These are phyloP conservation scores for Hypoxylon sp. DNA, from an alignment of 2,329 filamentous ascomycete genomes.

Conservation along the genomic window DNA sequence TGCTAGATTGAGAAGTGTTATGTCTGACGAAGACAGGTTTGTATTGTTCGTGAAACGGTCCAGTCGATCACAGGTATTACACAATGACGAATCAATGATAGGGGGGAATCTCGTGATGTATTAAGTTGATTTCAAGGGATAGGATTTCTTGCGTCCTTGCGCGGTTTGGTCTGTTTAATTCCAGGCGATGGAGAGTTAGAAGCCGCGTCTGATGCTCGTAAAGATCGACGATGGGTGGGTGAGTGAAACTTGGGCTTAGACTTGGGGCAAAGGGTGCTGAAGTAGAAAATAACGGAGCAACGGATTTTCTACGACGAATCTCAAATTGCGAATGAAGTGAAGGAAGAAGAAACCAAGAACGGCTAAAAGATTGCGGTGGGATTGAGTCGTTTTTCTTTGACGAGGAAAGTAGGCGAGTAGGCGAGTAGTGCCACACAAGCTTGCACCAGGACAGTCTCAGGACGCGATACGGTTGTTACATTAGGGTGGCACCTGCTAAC, in stretches of 20 bases:
- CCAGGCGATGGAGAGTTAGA: constrained; percentile 18
- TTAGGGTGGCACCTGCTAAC: not conserved
- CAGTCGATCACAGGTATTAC: constrained; percentile 9
- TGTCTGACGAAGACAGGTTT: constrained; percentile 10
- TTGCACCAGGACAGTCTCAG: constrained; percentile 28
- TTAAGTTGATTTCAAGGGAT: constrained; percentile 6
- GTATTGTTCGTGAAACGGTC: constrained; percentile 22
- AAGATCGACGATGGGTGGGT: constrained; percentile 13
- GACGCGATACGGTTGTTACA: constrained; percentile 25
- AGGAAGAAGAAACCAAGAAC: constrained; percentile 19
- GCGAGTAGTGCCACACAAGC: constrained; percentile 22
- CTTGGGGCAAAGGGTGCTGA: not conserved
- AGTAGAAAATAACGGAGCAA: constrained; percentile 1
- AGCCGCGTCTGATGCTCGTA: constrained; percentile 18
- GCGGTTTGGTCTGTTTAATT: constrained; percentile 1
- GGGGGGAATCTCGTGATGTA: constrained; percentile 5
- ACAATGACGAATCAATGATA: not conserved
- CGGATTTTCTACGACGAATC: not conserved
- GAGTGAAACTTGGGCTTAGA: constrained; percentile 4
- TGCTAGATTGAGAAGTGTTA: constrained; percentile 11
- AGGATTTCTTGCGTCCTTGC: constrained; percentile 1
- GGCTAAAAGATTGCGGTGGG: constrained; percentile 2
- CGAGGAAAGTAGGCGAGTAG: not conserved
- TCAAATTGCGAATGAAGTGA: constrained; percentile 8
- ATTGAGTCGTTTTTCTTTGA: constrained; percentile 38